These are phyloP conservation scores for Trichosporon sp. DNA, from an alignment of 1,284 basidiomycete genomes.

Conservation along the genomic window DNA sequence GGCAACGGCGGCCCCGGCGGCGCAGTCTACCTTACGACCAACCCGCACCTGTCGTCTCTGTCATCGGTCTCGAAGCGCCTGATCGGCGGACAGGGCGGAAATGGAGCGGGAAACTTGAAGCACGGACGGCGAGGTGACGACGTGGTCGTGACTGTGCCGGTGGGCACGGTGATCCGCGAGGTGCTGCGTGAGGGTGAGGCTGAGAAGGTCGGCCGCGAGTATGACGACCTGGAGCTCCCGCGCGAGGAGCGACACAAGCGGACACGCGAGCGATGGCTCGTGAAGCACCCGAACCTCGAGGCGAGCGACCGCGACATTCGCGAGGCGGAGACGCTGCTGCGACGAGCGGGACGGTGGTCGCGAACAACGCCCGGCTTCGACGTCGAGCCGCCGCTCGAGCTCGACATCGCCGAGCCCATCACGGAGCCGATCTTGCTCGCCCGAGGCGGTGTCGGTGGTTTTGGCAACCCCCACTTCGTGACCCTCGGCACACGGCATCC, in stretches of 20 bases:
- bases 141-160: conserved; percentile 73
- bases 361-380: conserved; percentile 39
- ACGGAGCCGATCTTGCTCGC: conserved; percentile 69
- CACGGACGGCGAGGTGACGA: conserved; percentile 76
- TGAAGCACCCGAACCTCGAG: conserved; percentile 72
- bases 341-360: conserved; percentile 64
- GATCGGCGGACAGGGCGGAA: conserved; percentile 67
- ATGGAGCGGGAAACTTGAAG: conserved; percentile 80
- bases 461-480: conserved; percentile 85
- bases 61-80: conserved; percentile 70
- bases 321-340: conserved; percentile 67
- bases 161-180: conserved; percentile 84
- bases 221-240: conserved; percentile 47
- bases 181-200: conserved; percentile 68
- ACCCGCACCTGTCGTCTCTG: conserved; percentile 73
- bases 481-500: conserved; percentile 64
- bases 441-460: conserved; percentile 77
- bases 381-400: conserved; percentile 64
- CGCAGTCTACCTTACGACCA: conserved; percentile 78
- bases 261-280: conserved; percentile 71
- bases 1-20: conserved; percentile 87
- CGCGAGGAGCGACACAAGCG: conserved; percentile 37
- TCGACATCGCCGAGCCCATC: conserved; percentile 61
- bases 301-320: conserved; percentile 70
- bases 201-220: conserved; percentile 49